phyloP scores from a whole-genome alignment of 1,284 basidiomycete species.

The Malassezia restricta region DNA sequence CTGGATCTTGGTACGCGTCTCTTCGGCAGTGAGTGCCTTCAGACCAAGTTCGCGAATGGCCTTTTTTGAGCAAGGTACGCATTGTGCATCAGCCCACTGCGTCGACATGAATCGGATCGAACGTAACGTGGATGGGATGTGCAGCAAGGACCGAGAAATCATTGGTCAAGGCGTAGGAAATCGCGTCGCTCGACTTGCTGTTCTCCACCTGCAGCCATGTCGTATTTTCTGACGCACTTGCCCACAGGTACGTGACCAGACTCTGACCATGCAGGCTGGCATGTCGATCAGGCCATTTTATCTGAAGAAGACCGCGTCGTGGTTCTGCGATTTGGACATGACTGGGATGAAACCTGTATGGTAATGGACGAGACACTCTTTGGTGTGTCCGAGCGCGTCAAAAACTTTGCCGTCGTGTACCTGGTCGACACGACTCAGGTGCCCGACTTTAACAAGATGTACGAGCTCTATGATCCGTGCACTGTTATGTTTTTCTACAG shows the following conservation, averaged over 20 bases:
- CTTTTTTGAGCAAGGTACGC: slow-evolving; percentile 14
- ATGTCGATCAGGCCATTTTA: slow-evolving; percentile 64
- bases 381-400: slow-evolving; percentile 81
- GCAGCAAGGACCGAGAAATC: too few relatives aligned
- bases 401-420: slow-evolving; percentile 96
- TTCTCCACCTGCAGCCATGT: slow-evolving; percentile 36
- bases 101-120: slow-evolving; percentile 1
- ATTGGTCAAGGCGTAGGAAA: not conserved
- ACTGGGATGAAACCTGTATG: slow-evolving; percentile 87
- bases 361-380: slow-evolving; percentile 97
- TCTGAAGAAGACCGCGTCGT: slow-evolving; percentile 94
- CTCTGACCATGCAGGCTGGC: slow-evolving; percentile 25
- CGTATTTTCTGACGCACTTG: slow-evolving; percentile 69
- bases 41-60: slow-evolving; percentile 14
- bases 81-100: not conserved
- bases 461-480: slow-evolving; percentile 40
- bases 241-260: slow-evolving; percentile 56
- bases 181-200: not conserved
- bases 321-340: slow-evolving; percentile 87
- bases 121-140: not conserved
- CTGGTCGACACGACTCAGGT: slow-evolving; percentile 91
- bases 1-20: slow-evolving; percentile 16
- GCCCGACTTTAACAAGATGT: slow-evolving; percentile 90
- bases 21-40: not conserved
- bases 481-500: slow-evolving; percentile 47